A percentile compares a stretch with the other conserved stretches of the same genome.
Conservation (phyloP, 176 grass and related monocot species). For the Alopecurus myosuroides region DNA sequence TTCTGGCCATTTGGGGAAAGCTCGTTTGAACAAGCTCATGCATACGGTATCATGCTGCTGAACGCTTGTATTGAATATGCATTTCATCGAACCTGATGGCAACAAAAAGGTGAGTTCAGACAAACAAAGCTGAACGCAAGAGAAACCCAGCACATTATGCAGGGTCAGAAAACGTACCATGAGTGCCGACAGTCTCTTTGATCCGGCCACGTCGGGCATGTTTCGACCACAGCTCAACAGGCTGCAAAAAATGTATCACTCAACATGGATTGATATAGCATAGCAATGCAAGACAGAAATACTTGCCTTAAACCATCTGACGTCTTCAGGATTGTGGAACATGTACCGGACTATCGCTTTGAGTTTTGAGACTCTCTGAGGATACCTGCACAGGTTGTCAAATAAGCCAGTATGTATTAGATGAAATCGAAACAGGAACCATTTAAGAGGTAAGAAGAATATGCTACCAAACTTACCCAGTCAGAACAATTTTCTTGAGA, state of each 20-base stretch:
- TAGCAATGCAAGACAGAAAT: background rate
- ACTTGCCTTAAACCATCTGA: slow-evolving; percentile 95
- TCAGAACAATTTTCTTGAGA: slow-evolving; percentile 90
- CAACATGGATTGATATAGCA: background rate
- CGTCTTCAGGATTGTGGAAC: slow-evolving; percentile 86
- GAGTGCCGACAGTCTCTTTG: slow-evolving; percentile 90
- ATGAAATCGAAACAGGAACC: background rate
- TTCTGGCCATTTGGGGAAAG: slow-evolving; percentile 90
- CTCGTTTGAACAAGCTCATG: slow-evolving; percentile 81
- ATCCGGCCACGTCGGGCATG: slow-evolving; percentile 76
- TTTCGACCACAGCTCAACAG: slow-evolving; percentile 86
- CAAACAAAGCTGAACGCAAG: background rate
- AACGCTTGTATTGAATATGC: slow-evolving; percentile 74
- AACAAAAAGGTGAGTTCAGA: background rate
- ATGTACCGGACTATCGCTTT: slow-evolving; percentile 87
- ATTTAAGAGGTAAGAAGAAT: background rate
- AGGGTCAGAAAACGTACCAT: slow-evolving; percentile 42
- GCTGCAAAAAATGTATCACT: slow-evolving; percentile 34
- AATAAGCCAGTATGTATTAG: background rate
- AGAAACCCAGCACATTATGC: background rate
- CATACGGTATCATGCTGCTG: slow-evolving; percentile 94
- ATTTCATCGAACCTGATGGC: slow-evolving; percentile 76
- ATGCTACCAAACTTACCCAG: slow-evolving; percentile 55
- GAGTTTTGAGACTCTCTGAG: slow-evolving; percentile 84
- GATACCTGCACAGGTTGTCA: slow-evolving; percentile 56